These are phyloP conservation scores for Simmondsia chinensis DNA, from an alignment of 148 eudicot genomes.

Conservation along the genomic window DNA sequence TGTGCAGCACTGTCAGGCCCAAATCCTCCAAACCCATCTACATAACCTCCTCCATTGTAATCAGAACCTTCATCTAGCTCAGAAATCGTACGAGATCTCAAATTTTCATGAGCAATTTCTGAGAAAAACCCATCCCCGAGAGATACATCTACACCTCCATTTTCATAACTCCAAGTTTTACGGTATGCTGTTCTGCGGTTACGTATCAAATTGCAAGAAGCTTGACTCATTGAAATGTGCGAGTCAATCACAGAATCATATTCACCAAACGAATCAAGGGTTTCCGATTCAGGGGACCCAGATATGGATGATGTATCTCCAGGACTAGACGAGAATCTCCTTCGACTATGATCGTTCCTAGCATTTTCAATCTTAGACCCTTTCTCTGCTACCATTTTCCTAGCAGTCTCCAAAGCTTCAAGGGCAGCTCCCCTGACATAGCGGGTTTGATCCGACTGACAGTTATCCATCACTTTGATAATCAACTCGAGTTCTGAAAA, in stretches of 20 bases:
- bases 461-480: conserved; percentile 78
- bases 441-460: conserved; percentile 70
- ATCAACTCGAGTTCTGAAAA: conserved; percentile 51
- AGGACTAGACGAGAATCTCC: conserved; percentile 30
- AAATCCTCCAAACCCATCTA: conserved; percentile 62
- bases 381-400: conserved; percentile 37
- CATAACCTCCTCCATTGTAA: conserved; percentile 17
- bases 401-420: conserved; percentile 79
- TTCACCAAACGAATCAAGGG: conserved; percentile 43
- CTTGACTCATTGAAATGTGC: conserved; percentile 42
- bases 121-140: conserved; percentile 75
- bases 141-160: conserved; percentile 62
- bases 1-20: conserved; percentile 20
- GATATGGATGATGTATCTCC: conserved; percentile 46
- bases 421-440: conserved; percentile 87
- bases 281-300: conserved; percentile 77
- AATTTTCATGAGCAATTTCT: conserved; percentile 31
- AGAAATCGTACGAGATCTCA: conserved; percentile 16
- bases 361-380: conserved; percentile 41
- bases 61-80: conserved; percentile 24
- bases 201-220: conserved; percentile 21
- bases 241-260: conserved; percentile 52
- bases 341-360: conserved; percentile 22
- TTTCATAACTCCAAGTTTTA: conserved; percentile 60
- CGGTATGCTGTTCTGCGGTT: conserved; percentile 40